phyloP scores from a whole-genome alignment of 345 rosid species.

The Sonneratia alba region DNA sequence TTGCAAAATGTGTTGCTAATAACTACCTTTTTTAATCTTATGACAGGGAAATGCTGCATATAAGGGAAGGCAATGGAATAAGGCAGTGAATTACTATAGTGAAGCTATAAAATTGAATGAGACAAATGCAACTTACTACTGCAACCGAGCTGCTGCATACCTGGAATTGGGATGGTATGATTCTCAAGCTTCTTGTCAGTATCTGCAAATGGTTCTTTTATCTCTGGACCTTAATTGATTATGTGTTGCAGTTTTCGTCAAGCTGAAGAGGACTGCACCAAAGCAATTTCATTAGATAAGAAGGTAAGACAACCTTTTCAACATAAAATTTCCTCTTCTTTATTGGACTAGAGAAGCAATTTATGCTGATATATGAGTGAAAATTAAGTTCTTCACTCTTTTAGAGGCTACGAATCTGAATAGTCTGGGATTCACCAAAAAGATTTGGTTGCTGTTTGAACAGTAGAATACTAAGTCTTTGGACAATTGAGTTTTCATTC shows the following conservation, averaged over 20 bases:
- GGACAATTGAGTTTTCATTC: neutral
- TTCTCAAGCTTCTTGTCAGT: neutral
- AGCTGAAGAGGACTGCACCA: conserved; percentile 83
- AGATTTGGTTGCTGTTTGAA: neutral
- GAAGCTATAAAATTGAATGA: conserved; percentile 83
- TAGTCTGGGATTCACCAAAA: neutral
- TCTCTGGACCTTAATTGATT: neutral
- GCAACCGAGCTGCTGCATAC: conserved; percentile 86
- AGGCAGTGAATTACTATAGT: conserved; percentile 65
- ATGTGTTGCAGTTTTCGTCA: conserved; percentile 56
- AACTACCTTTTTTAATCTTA: conserved; percentile 7
- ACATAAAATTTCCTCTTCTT: neutral
- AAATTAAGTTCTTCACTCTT: neutral
- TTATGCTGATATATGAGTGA: neutral
- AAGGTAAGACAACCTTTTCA: conserved; percentile 33
- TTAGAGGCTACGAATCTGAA: neutral
- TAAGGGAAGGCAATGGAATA: conserved; percentile 75
- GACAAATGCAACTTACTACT: conserved; percentile 56
- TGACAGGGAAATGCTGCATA: conserved; percentile 88
- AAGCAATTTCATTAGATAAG: conserved; percentile 71
- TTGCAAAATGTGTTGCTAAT: neutral
- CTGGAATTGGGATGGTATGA: conserved; percentile 68
- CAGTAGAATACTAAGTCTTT: neutral
- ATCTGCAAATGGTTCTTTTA: neutral
- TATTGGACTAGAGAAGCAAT: neutral